Conservation (phyloP, 495 filamentous ascomycete genomes). For the Penicillium cosmopolitanum region DNA sequence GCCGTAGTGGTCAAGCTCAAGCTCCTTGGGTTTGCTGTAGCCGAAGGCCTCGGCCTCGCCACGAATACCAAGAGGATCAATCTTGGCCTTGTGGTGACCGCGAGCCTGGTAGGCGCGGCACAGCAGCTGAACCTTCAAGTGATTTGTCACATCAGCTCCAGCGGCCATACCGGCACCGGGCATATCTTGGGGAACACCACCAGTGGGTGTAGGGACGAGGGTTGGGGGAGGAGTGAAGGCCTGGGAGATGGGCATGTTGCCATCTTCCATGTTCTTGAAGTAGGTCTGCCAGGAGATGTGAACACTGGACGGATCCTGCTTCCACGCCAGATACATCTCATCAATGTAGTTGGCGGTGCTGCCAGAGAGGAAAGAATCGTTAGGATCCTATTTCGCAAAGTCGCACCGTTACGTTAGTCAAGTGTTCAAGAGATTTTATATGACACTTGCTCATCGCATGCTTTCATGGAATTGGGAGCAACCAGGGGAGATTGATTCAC, state of each 20-base stretch:
- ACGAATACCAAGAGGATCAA: constrained; percentile 93
- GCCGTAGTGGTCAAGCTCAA: constrained; percentile 88
- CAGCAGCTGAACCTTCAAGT: constrained; percentile 96
- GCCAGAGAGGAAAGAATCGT: constrained; percentile 92
- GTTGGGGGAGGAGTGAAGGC: constrained; percentile 96
- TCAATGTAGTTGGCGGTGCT: constrained; percentile 98
- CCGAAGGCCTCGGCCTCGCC: constrained; percentile 83
- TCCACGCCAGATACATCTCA: constrained; percentile 99
- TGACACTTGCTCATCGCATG: constrained; percentile 11
- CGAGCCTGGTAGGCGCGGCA: constrained; percentile 97
- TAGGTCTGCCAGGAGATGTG: constrained; percentile 99
- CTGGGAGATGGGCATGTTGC: constrained; percentile 94
- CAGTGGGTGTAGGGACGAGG: constrained; percentile 76
- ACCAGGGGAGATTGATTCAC: constrained; percentile 16
- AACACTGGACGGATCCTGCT: constrained; percentile 87
- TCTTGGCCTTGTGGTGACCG: constrained; percentile 96
- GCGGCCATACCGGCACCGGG: constrained; percentile 70
- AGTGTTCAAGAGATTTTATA: constrained; percentile 7
- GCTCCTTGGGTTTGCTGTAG: constrained; percentile 87
- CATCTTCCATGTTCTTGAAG: constrained; percentile 98
- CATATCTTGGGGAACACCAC: constrained; percentile 75
- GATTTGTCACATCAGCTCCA: constrained; percentile 87
- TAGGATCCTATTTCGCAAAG: constrained; percentile 64
- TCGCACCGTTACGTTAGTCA: constrained; percentile 40
- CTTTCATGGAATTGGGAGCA: constrained; percentile 13